Conservation (phyloP, 306 rosid genomes). For the Cercis canadensis region DNA sequence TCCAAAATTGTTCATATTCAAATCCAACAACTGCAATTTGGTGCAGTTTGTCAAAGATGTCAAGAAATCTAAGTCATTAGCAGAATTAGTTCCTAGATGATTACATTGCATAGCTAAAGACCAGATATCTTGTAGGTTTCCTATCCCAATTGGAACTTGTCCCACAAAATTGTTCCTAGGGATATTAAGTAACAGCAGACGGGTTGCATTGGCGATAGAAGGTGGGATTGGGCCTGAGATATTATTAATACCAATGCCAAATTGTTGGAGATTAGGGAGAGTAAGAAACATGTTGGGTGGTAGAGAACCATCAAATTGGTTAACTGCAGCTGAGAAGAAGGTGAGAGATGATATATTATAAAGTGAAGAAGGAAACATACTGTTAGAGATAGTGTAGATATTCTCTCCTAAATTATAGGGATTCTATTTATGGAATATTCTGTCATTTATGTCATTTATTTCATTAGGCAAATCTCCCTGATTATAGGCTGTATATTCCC, state of each 20-base stretch:
- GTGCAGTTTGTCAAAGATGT: conserved; percentile 26
- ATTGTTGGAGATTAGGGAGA: neutral
- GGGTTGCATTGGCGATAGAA: conserved; percentile 23
- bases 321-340: fast-evolving
- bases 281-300: conserved; percentile 27
- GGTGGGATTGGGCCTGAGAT: conserved; percentile 29
- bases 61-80: conserved; percentile 16
- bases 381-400: too few relatives aligned
- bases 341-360: conserved; percentile 33
- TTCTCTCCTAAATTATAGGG: too few relatives aligned
- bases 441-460: too few relatives aligned
- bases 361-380: conserved; percentile 29
- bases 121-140: neutral
- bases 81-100: conserved; percentile 24
- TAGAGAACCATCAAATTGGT: conserved; percentile 9
- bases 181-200: neutral
- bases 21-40: neutral
- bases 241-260: neutral
- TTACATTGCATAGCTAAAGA: neutral
- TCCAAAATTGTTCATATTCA: conserved; percentile 6
- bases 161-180: neutral
- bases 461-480: too few relatives aligned
- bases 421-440: too few relatives aligned
- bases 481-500: too few relatives aligned
- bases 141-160: conserved; percentile 1